Evolutionary conservation across 2,329 filamentous ascomycete genomes (phyloP), one percentile per base, ranked within the genome.

Genomic region (Phaeoacremonium minimum): DNA sequence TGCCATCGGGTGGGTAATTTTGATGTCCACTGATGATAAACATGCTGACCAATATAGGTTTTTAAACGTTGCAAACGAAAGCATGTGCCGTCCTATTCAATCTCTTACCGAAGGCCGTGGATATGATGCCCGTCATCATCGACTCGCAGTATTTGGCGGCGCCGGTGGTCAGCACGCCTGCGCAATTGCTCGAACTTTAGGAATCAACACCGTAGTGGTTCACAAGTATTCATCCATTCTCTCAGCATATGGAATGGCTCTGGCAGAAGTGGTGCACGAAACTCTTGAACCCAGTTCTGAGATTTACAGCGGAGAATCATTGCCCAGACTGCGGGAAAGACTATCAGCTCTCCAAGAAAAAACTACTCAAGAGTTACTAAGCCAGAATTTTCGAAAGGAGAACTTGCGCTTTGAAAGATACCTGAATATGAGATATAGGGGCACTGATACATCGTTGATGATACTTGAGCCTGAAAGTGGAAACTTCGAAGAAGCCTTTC

Each of bases 61-160:
- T 17, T 22, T 40, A 4, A 28, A 40, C 7, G 37, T 40, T 1
- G 37, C 37, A 7, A 40, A 40, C 20, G 18, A 35, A 18, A 33
- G 32, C 14, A 40, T 40, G 37, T 40, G 37, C 33, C 26, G 37
- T 4, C 37, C 37, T 2, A 40, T 40, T 29, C 18, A 33, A 5
- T 31, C 26, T 19, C 14, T 40, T 28, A 40, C 37, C 7, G 41
- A 40, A 32, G 26, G 16, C 4, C 20, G 22, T 13, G 28, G 29
- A 16, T 30, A 19, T 30, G 20, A 41, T 4, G 28, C 80, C 0
- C 79, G 77, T 3, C 78, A 77, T 36, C 82, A 87, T 54, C 67
- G 81, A 33, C 66, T 87, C 16, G 81, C 82, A 4, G 84, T 80
- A 3, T 40, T 40, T 29, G 33, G 37, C 6, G 37, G 37, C 20